Base-by-base conservation (phyloP, 768 basidiomycete species). In the Cubamyces lactineus region DNA sequence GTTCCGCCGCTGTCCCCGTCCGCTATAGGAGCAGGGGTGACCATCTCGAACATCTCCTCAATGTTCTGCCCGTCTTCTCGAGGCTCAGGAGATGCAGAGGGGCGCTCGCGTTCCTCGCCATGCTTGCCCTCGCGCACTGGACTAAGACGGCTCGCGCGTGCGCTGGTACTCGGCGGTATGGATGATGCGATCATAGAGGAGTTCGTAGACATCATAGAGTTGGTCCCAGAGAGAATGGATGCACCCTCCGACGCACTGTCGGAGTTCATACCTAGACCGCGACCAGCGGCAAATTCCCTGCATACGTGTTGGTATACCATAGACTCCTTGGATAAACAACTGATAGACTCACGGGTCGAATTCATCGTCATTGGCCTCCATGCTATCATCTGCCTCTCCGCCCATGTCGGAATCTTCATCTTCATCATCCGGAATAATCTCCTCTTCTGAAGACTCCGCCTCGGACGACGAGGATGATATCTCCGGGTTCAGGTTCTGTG, bases 221-320 rank as follows among this genome's bases (percentile, higher is more conserved):
- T 78, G 9, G 75, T 77, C 4, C 75, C 79, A 3, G 88, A 90
- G 24, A 87, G 72, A 28, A 86, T 70, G 5, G 89, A 92, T 5
- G 78, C 73, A 19, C 79, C 77, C 59, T 91, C 91, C 0, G 87
- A 91, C 4, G 80, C 82, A 55, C 84, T 86, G 67, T 85, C 86
- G 2, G 84, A 88, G 23, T 79, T 77, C 13, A 79, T 71, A 2
- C 77, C 81, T 11, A 61, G 12, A 3, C 67, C 69, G 2, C 71
- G 67, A 19, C 83, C 84, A 0, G 85, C 84, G 9, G 87, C 86
- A 73, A 91, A 92, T 57, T 88, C 86, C 1, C 90, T 92, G 66
- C 21, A 12, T 3, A 24, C 23, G 2, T 5, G 1, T 5, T 1
- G 21, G n/a, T 11, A 21, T 23, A 40, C 16, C 15, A 34, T 23